phyloP scores from a whole-genome alignment of 2,329 filamentous ascomycete species.

The Nothomitra cinnamomea region DNA sequence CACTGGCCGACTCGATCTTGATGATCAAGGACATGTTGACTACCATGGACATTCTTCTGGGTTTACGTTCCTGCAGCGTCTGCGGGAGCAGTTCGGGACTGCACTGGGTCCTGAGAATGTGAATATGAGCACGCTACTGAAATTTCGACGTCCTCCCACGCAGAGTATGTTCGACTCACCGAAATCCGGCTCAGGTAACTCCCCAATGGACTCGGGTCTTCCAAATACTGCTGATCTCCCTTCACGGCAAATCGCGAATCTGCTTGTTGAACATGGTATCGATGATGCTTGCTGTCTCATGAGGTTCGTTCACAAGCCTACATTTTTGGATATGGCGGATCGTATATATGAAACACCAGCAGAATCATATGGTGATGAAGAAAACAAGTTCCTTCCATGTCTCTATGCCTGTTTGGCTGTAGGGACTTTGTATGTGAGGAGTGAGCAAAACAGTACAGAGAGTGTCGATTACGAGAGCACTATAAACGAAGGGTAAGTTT shows the following conservation, averaged over 20 bases:
- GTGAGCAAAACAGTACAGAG: conserved; percentile 34
- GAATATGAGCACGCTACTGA: conserved; percentile 31
- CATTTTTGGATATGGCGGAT: conserved; percentile 63
- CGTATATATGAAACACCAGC: conserved; percentile 55
- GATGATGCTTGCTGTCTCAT: conserved; percentile 46
- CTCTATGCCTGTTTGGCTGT: conserved; percentile 54
- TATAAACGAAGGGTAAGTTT: conserved; percentile 39
- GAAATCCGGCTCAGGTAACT: conserved; percentile 39
- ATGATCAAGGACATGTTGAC: conserved; percentile 83
- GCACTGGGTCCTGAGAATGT: conserved; percentile 49
- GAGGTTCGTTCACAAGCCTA: conserved; percentile 64
- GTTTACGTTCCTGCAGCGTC: conserved; percentile 67
- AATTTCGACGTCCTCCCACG: conserved; percentile 25
- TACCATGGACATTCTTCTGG: conserved; percentile 91
- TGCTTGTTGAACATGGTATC: conserved; percentile 41
- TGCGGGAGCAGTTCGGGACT: conserved; percentile 75
- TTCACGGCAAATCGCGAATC: conserved; percentile 36
- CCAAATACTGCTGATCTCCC: conserved; percentile 52
- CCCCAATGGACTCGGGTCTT: conserved; percentile 39
- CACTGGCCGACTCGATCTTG: conserved; percentile 77
- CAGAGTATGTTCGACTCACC: conserved; percentile 48
- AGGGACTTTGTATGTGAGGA: conserved; percentile 52
- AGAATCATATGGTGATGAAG: conserved; percentile 44
- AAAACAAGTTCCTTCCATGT: conserved; percentile 52
- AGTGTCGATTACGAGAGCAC: conserved; percentile 32